Conservation (phyloP, 805 yeast genomes). For the Starmerella etchellsii region DNA sequence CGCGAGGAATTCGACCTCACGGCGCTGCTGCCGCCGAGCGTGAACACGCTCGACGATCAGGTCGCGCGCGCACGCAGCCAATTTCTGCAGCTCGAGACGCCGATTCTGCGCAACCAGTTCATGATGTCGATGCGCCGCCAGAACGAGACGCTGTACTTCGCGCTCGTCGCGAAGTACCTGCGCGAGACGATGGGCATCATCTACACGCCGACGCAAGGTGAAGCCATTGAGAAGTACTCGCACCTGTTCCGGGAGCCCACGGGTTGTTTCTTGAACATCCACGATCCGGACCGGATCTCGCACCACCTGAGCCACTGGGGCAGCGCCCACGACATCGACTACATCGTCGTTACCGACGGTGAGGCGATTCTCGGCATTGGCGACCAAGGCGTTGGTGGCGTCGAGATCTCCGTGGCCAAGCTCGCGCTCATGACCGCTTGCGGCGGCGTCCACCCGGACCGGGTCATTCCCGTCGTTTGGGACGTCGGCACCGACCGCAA, state of each 20-base stretch:
- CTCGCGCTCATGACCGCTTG: conserved; percentile 91
- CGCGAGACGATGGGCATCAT: conserved; percentile 44
- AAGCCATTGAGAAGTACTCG: conserved; percentile 90
- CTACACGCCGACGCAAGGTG: conserved; percentile 52
- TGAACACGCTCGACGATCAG: conserved; percentile 78
- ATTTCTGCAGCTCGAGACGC: conserved; percentile 60
- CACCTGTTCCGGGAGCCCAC: conserved; percentile 85
- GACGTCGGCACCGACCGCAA: conserved; percentile 92
- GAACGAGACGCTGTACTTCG: conserved; percentile 80
- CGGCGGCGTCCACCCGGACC: conserved; percentile 92
- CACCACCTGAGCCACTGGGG: conserved; percentile 67
- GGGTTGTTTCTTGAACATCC: conserved; percentile 85
- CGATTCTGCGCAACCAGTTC: conserved; percentile 87
- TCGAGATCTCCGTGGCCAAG: conserved; percentile 84
- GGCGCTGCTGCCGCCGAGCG: conserved; percentile 78
- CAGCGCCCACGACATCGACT: conserved; percentile 79
- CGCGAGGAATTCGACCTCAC: conserved; percentile 63
- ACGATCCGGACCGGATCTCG: conserved; percentile 53
- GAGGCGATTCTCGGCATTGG: conserved; percentile 97
- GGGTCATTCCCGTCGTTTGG: conserved; percentile 79
- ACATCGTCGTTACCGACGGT: conserved; percentile 88
- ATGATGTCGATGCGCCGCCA: conserved; percentile 85
- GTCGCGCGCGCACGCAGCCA: conserved; percentile 86
- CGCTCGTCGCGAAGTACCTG: conserved; percentile 74
- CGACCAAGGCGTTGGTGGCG: conserved; percentile 96